Evolutionary conservation across 2,329 filamentous ascomycete genomes (phyloP).

Genomic region (Fusarium solani-melongenae): DNA sequence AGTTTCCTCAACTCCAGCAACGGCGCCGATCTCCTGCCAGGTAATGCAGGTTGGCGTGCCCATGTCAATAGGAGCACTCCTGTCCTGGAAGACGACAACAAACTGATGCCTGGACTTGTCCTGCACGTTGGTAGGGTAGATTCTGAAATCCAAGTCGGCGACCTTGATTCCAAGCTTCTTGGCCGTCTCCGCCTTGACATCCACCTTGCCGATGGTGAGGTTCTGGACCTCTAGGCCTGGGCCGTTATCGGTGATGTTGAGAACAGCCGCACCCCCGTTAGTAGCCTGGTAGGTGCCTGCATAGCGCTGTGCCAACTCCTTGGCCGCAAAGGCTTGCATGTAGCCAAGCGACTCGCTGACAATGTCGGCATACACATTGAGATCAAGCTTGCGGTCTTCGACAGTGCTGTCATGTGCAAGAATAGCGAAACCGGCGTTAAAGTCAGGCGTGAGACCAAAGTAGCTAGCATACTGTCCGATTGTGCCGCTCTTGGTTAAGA

Average conservation of each 20-base stretch:
- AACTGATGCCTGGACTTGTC: conserved; percentile 39
- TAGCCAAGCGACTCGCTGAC: conserved; percentile 38
- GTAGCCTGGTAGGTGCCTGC: conserved; percentile 2
- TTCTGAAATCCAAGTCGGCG: conserved; percentile 41
- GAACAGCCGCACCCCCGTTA: neutral
- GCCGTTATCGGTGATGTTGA: conserved; percentile 34
- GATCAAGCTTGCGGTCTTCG: conserved; percentile 40
- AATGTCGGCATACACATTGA: conserved; percentile 49
- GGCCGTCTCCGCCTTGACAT: conserved; percentile 34
- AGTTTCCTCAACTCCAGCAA: conserved; percentile 1
- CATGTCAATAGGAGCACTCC: conserved; percentile 42
- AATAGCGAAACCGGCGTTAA: conserved; percentile 46
- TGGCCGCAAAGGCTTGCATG: conserved; percentile 8
- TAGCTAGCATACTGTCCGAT: conserved; percentile 45
- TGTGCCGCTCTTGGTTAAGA: conserved; percentile 42
- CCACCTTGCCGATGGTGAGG: conserved; percentile 17
- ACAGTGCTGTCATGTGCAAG: conserved; percentile 46
- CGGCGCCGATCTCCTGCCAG: conserved; percentile 40
- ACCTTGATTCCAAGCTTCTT: conserved; percentile 31
- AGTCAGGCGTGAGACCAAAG: conserved; percentile 29
- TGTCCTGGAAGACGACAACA: conserved; percentile 47
- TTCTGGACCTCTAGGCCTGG: conserved; percentile 42
- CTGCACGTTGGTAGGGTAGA: conserved; percentile 47
- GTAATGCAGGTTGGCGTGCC: conserved; percentile 51
- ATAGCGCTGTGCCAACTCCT: conserved; percentile 24